phyloP scores from a whole-genome alignment of 1,284 basidiomycete species.

The Trichosporon sp. region DNA sequence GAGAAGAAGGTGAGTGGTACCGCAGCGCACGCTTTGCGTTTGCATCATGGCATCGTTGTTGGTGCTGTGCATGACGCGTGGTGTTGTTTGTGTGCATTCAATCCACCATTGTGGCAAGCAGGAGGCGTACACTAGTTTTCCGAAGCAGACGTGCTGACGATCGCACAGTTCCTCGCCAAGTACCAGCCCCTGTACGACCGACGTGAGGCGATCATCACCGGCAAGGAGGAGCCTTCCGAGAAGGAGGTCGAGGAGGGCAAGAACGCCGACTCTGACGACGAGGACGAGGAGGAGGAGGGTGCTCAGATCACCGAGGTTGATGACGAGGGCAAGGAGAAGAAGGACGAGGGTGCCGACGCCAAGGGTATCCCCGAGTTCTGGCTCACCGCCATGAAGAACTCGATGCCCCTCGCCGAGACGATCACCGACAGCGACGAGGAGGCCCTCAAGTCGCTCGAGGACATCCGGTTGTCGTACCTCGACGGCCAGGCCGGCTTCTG shows the following conservation, averaged over 20 bases:
- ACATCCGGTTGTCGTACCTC: slow-evolving; percentile 71
- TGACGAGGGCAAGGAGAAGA: slow-evolving; percentile 53
- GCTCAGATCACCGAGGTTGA: slow-evolving; percentile 57
- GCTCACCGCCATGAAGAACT: slow-evolving; percentile 94
- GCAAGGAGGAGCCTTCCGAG: slow-evolving; percentile 70
- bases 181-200: slow-evolving; percentile 87
- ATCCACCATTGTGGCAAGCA: slow-evolving; percentile 23
- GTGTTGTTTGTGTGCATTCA: slow-evolving; percentile 21
- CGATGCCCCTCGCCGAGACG: slow-evolving; percentile 79
- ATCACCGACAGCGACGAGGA: slow-evolving; percentile 91
- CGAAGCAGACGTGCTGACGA: slow-evolving; percentile 15
- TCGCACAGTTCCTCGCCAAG: slow-evolving; percentile 73
- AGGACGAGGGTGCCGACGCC: slow-evolving; percentile 43
- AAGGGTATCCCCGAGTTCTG: slow-evolving; percentile 93
- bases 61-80: slow-evolving; percentile 22
- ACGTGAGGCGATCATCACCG: slow-evolving; percentile 79
- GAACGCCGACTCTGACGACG: slow-evolving; percentile 63
- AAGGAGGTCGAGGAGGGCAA: slow-evolving; percentile 85
- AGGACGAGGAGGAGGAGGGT: slow-evolving; percentile 58
- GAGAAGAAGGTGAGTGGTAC: slow-evolving; percentile 80
- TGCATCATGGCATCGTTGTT: slow-evolving; percentile 1
- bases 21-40: background rate
- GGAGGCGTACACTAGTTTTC: background rate
- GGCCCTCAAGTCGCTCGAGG: slow-evolving; percentile 66
- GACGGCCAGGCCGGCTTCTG: slow-evolving; percentile 83